A percentile compares a stretch with the other conserved stretches of the same genome.
Evolutionary conservation across 2,329 filamentous ascomycete genomes (phyloP).

Genomic region (Aspergillus viridinutans): DNA sequence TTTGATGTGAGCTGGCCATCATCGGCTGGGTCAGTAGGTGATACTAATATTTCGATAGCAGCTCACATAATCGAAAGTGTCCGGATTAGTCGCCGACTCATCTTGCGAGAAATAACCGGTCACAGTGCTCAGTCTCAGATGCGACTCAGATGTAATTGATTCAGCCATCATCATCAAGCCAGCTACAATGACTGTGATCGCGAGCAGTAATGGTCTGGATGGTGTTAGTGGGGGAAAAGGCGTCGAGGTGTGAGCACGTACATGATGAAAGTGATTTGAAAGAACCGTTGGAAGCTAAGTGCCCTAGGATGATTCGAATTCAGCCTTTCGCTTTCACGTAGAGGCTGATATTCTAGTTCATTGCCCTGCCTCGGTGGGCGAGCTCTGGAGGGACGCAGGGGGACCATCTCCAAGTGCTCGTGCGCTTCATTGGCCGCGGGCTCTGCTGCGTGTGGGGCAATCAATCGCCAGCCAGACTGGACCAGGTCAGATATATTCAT

Average conservation of each 20-base stretch:
- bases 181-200: conserved; percentile 7
- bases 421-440: background rate
- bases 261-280: background rate
- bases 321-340: background rate
- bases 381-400: background rate
- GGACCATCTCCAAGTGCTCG: background rate
- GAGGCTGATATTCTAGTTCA: background rate
- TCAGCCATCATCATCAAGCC: conserved; percentile 16
- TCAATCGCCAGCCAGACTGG: background rate
- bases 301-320: background rate
- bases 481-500: background rate
- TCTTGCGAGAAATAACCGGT: conserved; percentile 50
- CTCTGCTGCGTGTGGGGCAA: background rate
- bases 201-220: conserved; percentile 3
- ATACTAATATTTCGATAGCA: background rate
- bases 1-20: conserved; percentile 33
- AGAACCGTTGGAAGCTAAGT: background rate
- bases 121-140: conserved; percentile 39
- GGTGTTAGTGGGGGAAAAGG: background rate
- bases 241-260: background rate
- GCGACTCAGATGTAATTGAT: conserved; percentile 9
- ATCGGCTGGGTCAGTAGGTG: conserved; percentile 1
- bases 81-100: conserved; percentile 44
- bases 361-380: background rate
- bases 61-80: conserved; percentile 47